Evolutionary conservation across 1,284 basidiomycete genomes (phyloP), one percentile per base, ranked within the genome.

Genomic region (Thecaphora thlaspeos): DNA sequence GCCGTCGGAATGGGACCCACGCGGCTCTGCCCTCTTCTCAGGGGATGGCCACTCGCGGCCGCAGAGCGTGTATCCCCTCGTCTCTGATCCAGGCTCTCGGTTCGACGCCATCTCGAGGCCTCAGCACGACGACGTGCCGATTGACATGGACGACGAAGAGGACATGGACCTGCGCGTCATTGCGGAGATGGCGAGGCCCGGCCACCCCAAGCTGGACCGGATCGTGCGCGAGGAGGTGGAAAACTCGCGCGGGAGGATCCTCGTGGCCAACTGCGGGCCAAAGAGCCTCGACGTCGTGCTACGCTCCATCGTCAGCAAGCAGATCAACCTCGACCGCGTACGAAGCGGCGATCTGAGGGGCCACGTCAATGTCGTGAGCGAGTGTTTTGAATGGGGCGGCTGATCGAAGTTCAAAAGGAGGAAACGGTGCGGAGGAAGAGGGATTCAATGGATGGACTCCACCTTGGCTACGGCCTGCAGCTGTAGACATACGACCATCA

Each of bases 211-310:
- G 64, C 75, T 90, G 43, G 83, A 85, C 44, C 79, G 82, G 43
- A 84, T 90, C 41, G 74, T 90, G 17, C 81, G 82, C 14, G 86
- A 88, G 49, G 89, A 90, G 75, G 83, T 87, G 4, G 81, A 83
- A 43, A 59, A 66, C 8, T 81, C 86, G 4, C 74, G 80, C 60
- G 88, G 87, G 5, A 79, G 83, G 11, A 75, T 88, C 41, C 80
- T 87, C 40, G 87, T 89, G 44, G 86, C 85, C 26, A 88, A 87
- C 84, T 91, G 89, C 69, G 89, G 88, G 5, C 89, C 89, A 0
- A 81, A 82, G 1, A 86, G 86, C 18, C 81, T 90, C 51, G 86
- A 87, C 68, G 85, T 84, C 3, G 80, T 89, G 67, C 83, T 90
- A 21, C 82, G 88, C 42, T 87, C 88, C 74, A 80, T 84, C 41